Evolutionary conservation across 192 early-diverging fungal species (phyloP), one percentile per base, ranked within the genome.

Genomic region (Rhizophagus clarus): DNA sequence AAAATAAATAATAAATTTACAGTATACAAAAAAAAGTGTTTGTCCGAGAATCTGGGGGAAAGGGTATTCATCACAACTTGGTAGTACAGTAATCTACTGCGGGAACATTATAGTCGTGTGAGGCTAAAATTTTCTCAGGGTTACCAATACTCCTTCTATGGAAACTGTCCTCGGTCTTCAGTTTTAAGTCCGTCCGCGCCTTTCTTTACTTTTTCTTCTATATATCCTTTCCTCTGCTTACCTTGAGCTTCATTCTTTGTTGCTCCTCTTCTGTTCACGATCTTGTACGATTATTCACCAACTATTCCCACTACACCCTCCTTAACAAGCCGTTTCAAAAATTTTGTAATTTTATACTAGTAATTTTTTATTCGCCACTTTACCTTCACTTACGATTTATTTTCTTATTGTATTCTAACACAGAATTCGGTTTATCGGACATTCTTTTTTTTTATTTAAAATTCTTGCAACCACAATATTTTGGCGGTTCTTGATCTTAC

Each of bases 91-190:
- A 70, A 40, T 42, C 68, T 70, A n/a, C 68, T 70, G 68, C 68
- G 68, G 37, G 29, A 34, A 67, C 15, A 56, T 42, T 42, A 70
- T 70, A 37, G 9, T 70, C 66, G 28, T 68, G 29, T 70, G 68
- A 70, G 68, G 68, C 68, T 70, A 70, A 70, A 67, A 42, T 70
- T 70, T 70, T 70, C 68, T 37, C 68, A 70, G 68, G 68, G 68
- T 70, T 70, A 70, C 68, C 68, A 70, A 20, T n/a, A 37, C 37
- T 37, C 68, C 37, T 40, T 29, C 68, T 70, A 37, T 70, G 68
- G 68, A 70, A 70, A 70, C 37, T 11, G 68, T 70, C 22, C 68
- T 70, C 68, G 68, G 68, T 70, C 32, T 37, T 70, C 29, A 32
- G 31, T 70, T 56, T 70, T 42, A 70, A 40, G 34, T 70, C 37